Percentiles rank a stretch among this genome's conserved stretches.
Conservation (phyloP, 352 stramenopile species). For the Globisporangium spiculum region DNA sequence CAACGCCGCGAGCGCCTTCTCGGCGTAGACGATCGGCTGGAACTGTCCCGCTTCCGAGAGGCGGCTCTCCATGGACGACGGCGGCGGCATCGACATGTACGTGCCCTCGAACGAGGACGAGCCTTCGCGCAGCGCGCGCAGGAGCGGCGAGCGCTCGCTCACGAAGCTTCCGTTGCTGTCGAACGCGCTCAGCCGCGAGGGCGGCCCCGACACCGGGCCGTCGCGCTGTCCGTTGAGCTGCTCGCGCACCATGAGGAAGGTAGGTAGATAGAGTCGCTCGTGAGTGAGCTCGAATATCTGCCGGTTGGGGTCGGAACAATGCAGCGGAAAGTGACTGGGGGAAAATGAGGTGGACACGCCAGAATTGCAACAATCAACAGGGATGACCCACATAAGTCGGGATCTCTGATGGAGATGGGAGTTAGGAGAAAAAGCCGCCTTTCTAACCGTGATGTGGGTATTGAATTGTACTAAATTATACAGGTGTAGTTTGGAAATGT, state of each 20-base stretch:
- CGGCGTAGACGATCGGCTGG: constrained; percentile 73
- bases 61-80: constrained; percentile 17
- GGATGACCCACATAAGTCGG: too few species aligned
- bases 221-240: constrained; percentile 13
- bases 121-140: constrained; percentile 49
- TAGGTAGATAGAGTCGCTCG: background rate
- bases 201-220: background rate
- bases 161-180: constrained; percentile 16
- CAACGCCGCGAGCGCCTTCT: constrained; percentile 69
- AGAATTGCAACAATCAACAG: too few species aligned
- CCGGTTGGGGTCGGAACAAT: constrained; percentile 6
- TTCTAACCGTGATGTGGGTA: background rate
- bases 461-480: background rate
- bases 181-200: background rate
- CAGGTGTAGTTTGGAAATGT: background rate
- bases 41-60: constrained; percentile 47
- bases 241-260: constrained; percentile 5
- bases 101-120: constrained; percentile 60
- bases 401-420: background rate
- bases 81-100: constrained; percentile 70
- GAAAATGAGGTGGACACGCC: background rate
- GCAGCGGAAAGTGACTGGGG: background rate
- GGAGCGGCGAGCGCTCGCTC: constrained; percentile 66
- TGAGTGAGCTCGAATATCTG: background rate
- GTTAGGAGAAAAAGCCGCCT: background rate